Base-by-base conservation (phyloP, 2,329 filamentous ascomycete species). In the Scedosporium aurantiacum region DNA sequence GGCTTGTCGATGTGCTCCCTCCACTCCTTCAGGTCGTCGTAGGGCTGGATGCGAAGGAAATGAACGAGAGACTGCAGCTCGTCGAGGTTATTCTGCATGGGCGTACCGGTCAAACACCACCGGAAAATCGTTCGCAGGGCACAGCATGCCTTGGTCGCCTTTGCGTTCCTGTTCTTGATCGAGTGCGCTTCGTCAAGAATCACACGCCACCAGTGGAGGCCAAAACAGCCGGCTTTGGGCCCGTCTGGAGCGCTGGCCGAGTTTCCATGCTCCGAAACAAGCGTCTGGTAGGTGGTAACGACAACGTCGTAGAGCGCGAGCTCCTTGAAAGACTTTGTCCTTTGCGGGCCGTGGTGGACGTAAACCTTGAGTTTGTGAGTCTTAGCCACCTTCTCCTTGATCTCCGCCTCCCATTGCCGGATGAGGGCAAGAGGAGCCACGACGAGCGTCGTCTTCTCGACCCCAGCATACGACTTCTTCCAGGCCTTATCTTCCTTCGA, bases 61-160 rank as follows among this genome's bases (percentile, higher is more conserved):
- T 87, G 90, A 71, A 99, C 90, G 60, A 99, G 77, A 66, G 91
- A 96, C 70, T 99, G 94, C 59, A 99, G 78, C 73, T 99, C 94
- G 66, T 99, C 94, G 5, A 99, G 82, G 68, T 96, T 97, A 75
- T 99, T 99, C 71, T 99, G 94, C 87, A 99, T 91, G 0, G 94
- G 94, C 1, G 94, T 99, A 60, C 94, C 94, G 0, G 92, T 96
- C 64, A 99, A 76, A 70, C 94, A 97, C 94, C 94, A 99, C 63
- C 94, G 83, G 69, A 96, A 97, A 71, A 94, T 88, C 21, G 90
- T 87, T 32, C 87, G 80, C 37, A 99, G 75, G 1, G 90, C 90
- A 70, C 87, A 99, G 66, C 90, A 94, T 1, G 94, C 92, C 71
- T 96, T 91, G 1, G 93, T 96, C 47, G 90, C 87, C 75, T 99